Evolutionary conservation across 2,329 filamentous ascomycete genomes (phyloP).

Genomic region (Curvularia spicifera): DNA sequence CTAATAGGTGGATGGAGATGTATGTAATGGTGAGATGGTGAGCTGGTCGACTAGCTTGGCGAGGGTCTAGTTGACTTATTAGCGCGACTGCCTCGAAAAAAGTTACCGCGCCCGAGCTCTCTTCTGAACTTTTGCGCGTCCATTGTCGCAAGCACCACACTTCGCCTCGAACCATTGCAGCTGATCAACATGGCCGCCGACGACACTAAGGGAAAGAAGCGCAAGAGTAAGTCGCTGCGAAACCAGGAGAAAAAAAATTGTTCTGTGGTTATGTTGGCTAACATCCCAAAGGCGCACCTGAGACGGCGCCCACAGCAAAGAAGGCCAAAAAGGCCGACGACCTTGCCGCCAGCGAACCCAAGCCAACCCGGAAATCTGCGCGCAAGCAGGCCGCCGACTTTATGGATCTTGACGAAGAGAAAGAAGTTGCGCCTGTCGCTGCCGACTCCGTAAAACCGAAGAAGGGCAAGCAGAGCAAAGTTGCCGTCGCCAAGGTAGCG

Average conservation of each 20-base stretch:
- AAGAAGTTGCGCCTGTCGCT: constrained; percentile 23
- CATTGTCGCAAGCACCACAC: constrained; percentile 13
- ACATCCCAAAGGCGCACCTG: constrained; percentile 40
- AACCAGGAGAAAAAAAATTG: neutral
- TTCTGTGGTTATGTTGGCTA: constrained; percentile 15
- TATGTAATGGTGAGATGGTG: neutral
- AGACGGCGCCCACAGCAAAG: constrained; percentile 47
- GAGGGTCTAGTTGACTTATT: constrained; percentile 27
- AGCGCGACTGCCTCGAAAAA: constrained; percentile 39
- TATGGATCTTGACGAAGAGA: constrained; percentile 36
- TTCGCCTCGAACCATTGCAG: constrained; percentile 20
- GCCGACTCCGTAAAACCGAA: constrained; percentile 29
- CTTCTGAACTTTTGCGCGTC: constrained; percentile 40
- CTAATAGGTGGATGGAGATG: neutral
- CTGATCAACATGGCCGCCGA: constrained; percentile 58
- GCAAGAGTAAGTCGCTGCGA: constrained; percentile 54
- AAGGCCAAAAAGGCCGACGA: constrained; percentile 49
- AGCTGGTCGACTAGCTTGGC: constrained; percentile 23
- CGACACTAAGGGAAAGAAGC: constrained; percentile 61
- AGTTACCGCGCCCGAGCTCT: constrained; percentile 38
- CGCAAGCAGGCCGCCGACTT: constrained; percentile 49
- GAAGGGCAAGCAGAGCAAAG: constrained; percentile 49
- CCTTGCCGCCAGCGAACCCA: constrained; percentile 29
- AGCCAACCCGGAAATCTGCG: constrained; percentile 33
- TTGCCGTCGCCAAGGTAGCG: constrained; percentile 19